A percentile compares a stretch with the other conserved stretches of the same genome.
phyloP scores from a whole-genome alignment of 1,284 basidiomycete species.

The Fomitopsis pinicola region DNA sequence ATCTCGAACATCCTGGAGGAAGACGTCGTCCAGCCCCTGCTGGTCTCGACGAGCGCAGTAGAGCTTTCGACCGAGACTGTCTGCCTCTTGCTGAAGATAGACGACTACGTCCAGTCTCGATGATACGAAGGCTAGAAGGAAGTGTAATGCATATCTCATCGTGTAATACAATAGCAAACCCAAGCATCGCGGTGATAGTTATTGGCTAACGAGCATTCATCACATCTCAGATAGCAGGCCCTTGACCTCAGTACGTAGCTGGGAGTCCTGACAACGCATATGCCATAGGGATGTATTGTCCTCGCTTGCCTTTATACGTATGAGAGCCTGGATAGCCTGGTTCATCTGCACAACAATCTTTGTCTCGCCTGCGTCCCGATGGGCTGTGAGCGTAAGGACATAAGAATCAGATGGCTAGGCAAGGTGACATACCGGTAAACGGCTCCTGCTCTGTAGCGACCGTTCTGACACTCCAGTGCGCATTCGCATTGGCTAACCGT shows the following conservation, averaged over 20 bases:
- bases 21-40: conserved; percentile 93
- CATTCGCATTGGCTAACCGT: conserved; percentile 37
- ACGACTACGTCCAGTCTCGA: conserved; percentile 88
- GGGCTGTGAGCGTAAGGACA: not conserved
- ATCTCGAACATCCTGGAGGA: conserved; percentile 98
- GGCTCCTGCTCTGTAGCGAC: conserved; percentile 50
- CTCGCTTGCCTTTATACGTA: conserved; percentile 59
- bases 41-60: conserved; percentile 94
- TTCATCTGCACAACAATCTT: conserved; percentile 46
- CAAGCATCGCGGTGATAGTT: not conserved
- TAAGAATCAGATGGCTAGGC: not conserved
- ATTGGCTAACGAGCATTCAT: not conserved
- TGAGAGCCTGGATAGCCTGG: conserved; percentile 25
- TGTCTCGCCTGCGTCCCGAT: conserved; percentile 46
- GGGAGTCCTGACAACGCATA: conserved; percentile 47
- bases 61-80: conserved; percentile 98
- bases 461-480: conserved; percentile 44
- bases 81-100: conserved; percentile 93
- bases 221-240: conserved; percentile 11
- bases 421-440: conserved; percentile 47
- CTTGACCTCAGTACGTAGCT: conserved; percentile 20
- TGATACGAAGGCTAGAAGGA: conserved; percentile 25
- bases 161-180: not conserved
- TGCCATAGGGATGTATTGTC: conserved; percentile 75
- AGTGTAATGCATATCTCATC: conserved; percentile 8